These are phyloP conservation scores for Kentomonas sorsogonicus DNA, from an alignment of 208 protist genomes.

Conservation along the genomic window DNA sequence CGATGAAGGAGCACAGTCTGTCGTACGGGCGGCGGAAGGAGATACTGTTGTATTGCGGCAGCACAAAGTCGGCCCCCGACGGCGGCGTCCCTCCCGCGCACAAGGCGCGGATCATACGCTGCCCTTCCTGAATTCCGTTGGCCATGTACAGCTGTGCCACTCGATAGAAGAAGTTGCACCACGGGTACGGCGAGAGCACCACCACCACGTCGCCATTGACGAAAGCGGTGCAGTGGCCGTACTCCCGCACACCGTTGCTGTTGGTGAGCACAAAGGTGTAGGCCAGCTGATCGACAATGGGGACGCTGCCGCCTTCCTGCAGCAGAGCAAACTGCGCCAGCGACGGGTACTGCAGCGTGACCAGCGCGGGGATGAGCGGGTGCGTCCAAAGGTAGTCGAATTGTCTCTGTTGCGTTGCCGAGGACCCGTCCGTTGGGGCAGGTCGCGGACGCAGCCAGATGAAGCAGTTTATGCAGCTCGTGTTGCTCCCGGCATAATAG, in stretches of 20 bases:
- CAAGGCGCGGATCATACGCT: slow-evolving; percentile 39
- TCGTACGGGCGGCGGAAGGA: slow-evolving; percentile 67
- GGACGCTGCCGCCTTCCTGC: slow-evolving; percentile 35
- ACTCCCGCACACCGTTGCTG: slow-evolving; percentile 59
- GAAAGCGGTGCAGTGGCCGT: slow-evolving; percentile 59
- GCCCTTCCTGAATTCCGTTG: slow-evolving; percentile 37
- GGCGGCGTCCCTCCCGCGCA: slow-evolving; percentile 48
- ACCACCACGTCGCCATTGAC: slow-evolving; percentile 70
- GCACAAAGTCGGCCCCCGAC: slow-evolving; percentile 50
- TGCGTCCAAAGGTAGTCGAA: slow-evolving; percentile 69
- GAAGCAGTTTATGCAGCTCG: slow-evolving; percentile 51
- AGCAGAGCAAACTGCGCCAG: slow-evolving; percentile 52
- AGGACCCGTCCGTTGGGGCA: slow-evolving; percentile 1
- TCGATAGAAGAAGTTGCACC: slow-evolving; percentile 80
- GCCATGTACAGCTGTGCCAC: slow-evolving; percentile 46
- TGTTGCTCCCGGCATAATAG: slow-evolving; percentile 48
- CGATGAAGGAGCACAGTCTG: slow-evolving; percentile 74
- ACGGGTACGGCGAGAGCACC: slow-evolving; percentile 58
- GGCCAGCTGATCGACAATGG: slow-evolving; percentile 43
- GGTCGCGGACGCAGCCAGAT: slow-evolving; percentile 28
- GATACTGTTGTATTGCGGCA: slow-evolving; percentile 29
- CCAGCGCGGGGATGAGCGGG: slow-evolving; percentile 25
- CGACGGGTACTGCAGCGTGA: slow-evolving; percentile 44
- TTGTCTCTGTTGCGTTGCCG: slow-evolving; percentile 9
- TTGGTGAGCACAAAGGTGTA: slow-evolving; percentile 82